A percentile compares a stretch with the other conserved stretches of the same genome.
Conservation (phyloP, 495 filamentous ascomycete species). For the Tuber melanosporum region DNA sequence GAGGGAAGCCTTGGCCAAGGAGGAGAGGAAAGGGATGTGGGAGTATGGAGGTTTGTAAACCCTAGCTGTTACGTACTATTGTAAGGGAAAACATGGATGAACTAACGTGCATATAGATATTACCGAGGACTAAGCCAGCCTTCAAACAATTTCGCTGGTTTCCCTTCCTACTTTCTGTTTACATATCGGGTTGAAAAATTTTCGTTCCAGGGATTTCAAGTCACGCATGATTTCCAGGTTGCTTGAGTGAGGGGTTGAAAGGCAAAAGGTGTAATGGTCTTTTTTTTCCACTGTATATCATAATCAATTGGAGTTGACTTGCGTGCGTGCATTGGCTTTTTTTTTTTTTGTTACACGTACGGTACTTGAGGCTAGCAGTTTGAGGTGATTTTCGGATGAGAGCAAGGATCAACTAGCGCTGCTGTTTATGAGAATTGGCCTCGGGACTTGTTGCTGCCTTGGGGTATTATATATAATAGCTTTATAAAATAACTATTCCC, state of each 20-base stretch:
- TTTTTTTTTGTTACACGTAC: neutral
- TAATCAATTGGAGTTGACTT: neutral
- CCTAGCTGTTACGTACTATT: constrained; percentile 56
- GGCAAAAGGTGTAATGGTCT: neutral
- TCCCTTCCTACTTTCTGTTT: constrained; percentile 2
- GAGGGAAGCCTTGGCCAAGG: constrained; percentile 68
- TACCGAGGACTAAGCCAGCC: constrained; percentile 11
- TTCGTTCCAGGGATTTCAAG: neutral
- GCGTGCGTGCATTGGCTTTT: neutral
- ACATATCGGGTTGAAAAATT: neutral
- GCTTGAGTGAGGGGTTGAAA: neutral
- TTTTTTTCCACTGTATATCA: neutral
- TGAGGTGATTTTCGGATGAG: neutral
- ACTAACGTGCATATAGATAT: constrained; percentile 10
- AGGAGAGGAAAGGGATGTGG: constrained; percentile 78
- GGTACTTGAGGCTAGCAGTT: neutral
- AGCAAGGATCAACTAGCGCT: neutral
- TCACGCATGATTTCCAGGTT: neutral
- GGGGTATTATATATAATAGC: neutral
- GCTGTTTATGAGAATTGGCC: neutral
- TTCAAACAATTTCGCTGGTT: neutral
- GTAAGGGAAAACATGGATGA: constrained; percentile 43
- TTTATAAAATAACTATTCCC: neutral
- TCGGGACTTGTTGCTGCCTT: neutral
- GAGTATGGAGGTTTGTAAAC: constrained; percentile 80